phyloP scores from a whole-genome alignment of 129 eudicot genomes.

The Artemisia argyi region DNA sequence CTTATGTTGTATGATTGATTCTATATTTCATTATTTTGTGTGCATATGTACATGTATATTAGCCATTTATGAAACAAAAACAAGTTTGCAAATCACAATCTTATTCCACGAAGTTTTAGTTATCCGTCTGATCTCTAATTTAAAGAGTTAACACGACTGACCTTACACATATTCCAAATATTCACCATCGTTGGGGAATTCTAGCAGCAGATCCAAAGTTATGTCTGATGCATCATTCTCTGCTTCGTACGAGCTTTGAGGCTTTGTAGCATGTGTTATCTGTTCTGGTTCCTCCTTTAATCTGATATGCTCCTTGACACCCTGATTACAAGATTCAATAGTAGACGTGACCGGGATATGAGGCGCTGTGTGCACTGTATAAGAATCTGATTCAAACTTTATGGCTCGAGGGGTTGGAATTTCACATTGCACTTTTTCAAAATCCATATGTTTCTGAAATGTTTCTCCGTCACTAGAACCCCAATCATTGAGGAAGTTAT shows the following conservation, averaged over 20 bases:
- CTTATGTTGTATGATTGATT: slow-evolving; percentile 37
- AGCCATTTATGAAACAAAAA: slow-evolving; percentile 11
- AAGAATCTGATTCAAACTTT: slow-evolving; percentile 41
- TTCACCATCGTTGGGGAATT: slow-evolving; percentile 51
- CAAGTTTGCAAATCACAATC: slow-evolving; percentile 29
- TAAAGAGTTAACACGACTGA: slow-evolving; percentile 3
- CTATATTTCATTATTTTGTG: slow-evolving; percentile 47
- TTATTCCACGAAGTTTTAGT: slow-evolving; percentile 26
- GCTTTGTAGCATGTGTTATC: slow-evolving; percentile 36
- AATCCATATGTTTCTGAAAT: slow-evolving; percentile 39
- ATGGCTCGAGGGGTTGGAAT: slow-evolving; percentile 10
- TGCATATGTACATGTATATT: slow-evolving; percentile 46
- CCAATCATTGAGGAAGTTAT: too few species aligned
- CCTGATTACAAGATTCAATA: slow-evolving; percentile 27
- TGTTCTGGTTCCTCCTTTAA: slow-evolving; percentile 32
- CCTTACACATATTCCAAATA: slow-evolving; percentile 48
- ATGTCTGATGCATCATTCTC: slow-evolving; percentile 48
- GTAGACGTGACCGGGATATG: slow-evolving; percentile 14
- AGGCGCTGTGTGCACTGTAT: slow-evolving; percentile 31
- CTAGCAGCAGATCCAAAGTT: slow-evolving; percentile 58
- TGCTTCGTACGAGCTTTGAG: slow-evolving; percentile 47
- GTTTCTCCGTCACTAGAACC: slow-evolving; percentile 50
- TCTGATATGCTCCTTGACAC: slow-evolving; percentile 25
- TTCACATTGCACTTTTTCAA: slow-evolving; percentile 28
- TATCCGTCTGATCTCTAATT: not conserved